phyloP scores from a whole-genome alignment of 2,329 filamentous ascomycete genomes.

The Monosporascus sp. region DNA sequence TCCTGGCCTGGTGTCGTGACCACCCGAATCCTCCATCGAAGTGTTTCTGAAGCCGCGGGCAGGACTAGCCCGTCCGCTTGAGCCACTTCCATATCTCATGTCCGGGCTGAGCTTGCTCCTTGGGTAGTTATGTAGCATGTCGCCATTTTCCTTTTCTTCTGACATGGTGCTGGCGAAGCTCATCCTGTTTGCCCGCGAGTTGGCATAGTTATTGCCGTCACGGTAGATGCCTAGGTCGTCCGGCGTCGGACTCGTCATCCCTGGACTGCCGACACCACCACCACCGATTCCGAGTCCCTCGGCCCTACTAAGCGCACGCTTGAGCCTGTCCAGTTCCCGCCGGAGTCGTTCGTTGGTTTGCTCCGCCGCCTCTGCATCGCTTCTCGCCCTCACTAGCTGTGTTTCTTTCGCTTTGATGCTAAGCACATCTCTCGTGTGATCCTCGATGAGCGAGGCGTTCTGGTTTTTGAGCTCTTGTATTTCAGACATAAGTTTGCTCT shows the following conservation, averaged over 20 bases:
- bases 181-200: constrained; percentile 43
- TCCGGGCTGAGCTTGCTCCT: constrained; percentile 51
- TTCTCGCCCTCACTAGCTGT: constrained; percentile 84
- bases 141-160: constrained; percentile 73
- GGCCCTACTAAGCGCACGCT: constrained; percentile 70
- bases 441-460: constrained; percentile 93
- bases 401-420: constrained; percentile 99
- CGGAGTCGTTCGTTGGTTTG: constrained; percentile 77
- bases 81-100: constrained; percentile 46
- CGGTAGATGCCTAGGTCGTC: constrained; percentile 58
- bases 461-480: constrained; percentile 94
- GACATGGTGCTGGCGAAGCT: constrained; percentile 62
- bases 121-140: constrained; percentile 33
- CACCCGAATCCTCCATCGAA: constrained; percentile 18
- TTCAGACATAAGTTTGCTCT: constrained; percentile 75
- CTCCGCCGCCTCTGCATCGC: constrained; percentile 84
- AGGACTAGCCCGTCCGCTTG: constrained; percentile 55
- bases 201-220: constrained; percentile 36
- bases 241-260: constrained; percentile 44
- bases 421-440: constrained; percentile 90
- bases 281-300: constrained; percentile 41
- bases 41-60: constrained; percentile 47
- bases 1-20: constrained; percentile 11
- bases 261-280: constrained; percentile 35
- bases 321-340: constrained; percentile 86